A percentile compares a stretch with the other conserved stretches of the same genome.
Evolutionary conservation across 1,284 basidiomycete species (phyloP).

Genomic region (Ceratobasidium theobromae): DNA sequence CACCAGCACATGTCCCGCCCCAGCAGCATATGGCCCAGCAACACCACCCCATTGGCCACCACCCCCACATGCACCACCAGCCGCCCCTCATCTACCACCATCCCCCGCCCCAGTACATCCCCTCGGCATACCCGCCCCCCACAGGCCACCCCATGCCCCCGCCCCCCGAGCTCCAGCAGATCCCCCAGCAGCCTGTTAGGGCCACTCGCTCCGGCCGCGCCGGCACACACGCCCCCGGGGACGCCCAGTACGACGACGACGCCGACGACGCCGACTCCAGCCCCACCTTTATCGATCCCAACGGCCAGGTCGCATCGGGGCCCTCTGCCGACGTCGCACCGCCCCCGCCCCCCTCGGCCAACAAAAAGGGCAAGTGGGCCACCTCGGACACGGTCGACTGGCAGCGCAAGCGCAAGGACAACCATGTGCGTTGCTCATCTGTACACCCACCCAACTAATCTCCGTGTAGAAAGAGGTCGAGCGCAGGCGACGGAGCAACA

Average conservation of each 20-base stretch:
- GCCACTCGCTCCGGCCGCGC: constrained; percentile 20
- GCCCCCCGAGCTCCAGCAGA: constrained; percentile 28
- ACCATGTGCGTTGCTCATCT: constrained; percentile 57
- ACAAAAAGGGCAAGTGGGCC: constrained; percentile 28
- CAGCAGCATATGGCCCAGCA: neutral
- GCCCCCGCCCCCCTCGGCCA: neutral
- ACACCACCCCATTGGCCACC: constrained; percentile 5
- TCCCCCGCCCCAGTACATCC: constrained; percentile 19
- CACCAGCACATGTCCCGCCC: neutral
- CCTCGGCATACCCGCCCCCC: constrained; percentile 13
- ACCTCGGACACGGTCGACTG: constrained; percentile 53
- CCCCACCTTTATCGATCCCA: constrained; percentile 1
- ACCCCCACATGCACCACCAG: constrained; percentile 19
- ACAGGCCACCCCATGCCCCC: constrained; percentile 20
- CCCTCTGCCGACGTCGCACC: neutral
- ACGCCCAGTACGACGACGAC: constrained; percentile 15
- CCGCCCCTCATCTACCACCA: constrained; percentile 7
- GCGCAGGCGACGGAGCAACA: constrained; percentile 87
- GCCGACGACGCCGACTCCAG: constrained; percentile 5
- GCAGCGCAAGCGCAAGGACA: constrained; percentile 79
- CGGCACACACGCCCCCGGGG: neutral
- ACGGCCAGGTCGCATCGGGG: constrained; percentile 13
- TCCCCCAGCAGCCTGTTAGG: constrained; percentile 12
- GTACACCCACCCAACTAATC: neutral
- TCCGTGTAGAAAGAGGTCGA: constrained; percentile 89